Percentiles rank a stretch among this genome's conserved stretches.
Evolutionary conservation across 2,329 filamentous ascomycete genomes (phyloP).

Genomic region (Neonectria punicea): DNA sequence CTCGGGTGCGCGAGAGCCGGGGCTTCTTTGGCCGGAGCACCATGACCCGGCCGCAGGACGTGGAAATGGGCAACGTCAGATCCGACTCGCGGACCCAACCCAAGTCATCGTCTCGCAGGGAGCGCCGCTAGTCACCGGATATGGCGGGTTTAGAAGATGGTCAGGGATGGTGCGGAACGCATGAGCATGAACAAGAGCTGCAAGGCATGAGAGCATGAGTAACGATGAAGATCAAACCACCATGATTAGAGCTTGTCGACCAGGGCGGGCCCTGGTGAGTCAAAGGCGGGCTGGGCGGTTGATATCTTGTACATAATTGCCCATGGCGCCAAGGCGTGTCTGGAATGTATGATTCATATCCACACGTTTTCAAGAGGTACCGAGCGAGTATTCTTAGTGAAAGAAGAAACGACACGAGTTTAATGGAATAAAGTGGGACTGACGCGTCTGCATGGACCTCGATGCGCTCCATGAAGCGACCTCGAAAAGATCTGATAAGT

Average conservation of each 20-base stretch:
- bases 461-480: conserved; percentile 24
- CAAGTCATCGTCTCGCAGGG: conserved; percentile 35
- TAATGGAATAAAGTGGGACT: conserved; percentile 29
- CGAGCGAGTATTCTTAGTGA: background rate
- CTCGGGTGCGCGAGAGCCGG: conserved; percentile 42
- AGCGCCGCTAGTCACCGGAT: conserved; percentile 33
- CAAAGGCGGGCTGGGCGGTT: conserved; percentile 21
- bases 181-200: background rate
- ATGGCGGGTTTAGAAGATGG: conserved; percentile 28
- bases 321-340: conserved; percentile 19
- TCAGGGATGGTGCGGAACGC: conserved; percentile 3
- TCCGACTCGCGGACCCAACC: conserved; percentile 27
- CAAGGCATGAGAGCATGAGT: conserved; percentile 1
- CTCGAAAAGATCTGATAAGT: conserved; percentile 41
- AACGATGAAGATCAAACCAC: background rate
- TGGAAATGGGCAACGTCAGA: conserved; percentile 44
- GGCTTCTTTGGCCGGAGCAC: conserved; percentile 45
- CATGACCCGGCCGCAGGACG: conserved; percentile 43
- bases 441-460: conserved; percentile 20
- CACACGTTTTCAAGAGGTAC: conserved; percentile 9
- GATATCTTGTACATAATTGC: conserved; percentile 17
- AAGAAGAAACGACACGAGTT: conserved; percentile 22
- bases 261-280: conserved; percentile 34
- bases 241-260: conserved; percentile 3
- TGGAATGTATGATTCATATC: conserved; percentile 30